Percentiles rank a stretch among this genome's conserved stretches.
These are phyloP conservation scores for Polyporus arcularius DNA, from an alignment of 768 basidiomycete genomes.

Conservation along the genomic window DNA sequence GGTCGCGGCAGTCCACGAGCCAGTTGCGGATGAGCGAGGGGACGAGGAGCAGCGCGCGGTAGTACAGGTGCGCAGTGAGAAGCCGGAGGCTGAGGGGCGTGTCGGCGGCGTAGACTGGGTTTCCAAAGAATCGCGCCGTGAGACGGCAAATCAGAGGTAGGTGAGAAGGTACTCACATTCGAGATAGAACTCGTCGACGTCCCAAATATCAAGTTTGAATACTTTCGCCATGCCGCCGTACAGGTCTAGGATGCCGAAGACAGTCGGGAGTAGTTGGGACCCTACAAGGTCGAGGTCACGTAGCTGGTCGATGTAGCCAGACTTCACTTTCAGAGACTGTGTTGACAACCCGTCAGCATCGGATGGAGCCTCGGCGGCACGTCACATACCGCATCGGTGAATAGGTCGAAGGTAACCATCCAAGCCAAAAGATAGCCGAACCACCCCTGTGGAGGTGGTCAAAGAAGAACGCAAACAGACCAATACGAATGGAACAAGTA, in stretches of 20 bases:
- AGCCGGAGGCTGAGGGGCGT: constrained; percentile 56
- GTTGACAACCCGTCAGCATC: background rate
- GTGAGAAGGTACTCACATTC: constrained; percentile 51
- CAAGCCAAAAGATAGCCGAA: constrained; percentile 80
- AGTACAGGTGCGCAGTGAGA: constrained; percentile 86
- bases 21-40: constrained; percentile 86
- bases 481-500: constrained; percentile 21
- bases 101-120: constrained; percentile 58
- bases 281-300: constrained; percentile 67
- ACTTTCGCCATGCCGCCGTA: constrained; percentile 64
- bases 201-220: constrained; percentile 85
- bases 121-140: background rate
- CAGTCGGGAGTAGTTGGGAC: constrained; percentile 65
- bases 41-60: constrained; percentile 79
- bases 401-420: constrained; percentile 89
- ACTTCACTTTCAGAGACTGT: constrained; percentile 86
- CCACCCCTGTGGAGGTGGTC: constrained; percentile 34
- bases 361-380: background rate
- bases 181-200: constrained; percentile 79
- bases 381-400: constrained; percentile 73
- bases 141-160: background rate
- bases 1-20: constrained; percentile 87
- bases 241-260: constrained; percentile 68
- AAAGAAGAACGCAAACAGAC: background rate
- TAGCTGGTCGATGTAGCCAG: constrained; percentile 85